Evolutionary conservation across 164 flowering plant species (phyloP).

Genomic region (Nymphaea thermarum): DNA sequence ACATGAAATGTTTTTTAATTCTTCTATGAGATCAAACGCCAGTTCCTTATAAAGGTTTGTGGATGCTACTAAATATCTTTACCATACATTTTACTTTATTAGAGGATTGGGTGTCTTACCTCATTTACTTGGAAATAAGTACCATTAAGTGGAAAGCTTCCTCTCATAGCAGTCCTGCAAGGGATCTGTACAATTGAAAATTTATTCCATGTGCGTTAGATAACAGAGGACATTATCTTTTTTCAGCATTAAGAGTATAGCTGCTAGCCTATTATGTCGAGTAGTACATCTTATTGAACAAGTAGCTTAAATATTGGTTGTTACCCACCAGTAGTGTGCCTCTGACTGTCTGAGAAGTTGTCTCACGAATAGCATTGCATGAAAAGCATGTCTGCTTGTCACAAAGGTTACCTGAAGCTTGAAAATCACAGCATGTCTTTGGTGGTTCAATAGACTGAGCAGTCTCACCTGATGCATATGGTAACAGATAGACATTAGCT

Average conservation of each 20-base stretch:
- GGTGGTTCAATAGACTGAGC: constrained; percentile 67
- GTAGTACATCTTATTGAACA: not conserved
- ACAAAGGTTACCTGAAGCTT: constrained; percentile 35
- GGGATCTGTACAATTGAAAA: constrained; percentile 49
- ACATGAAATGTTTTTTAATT: not conserved
- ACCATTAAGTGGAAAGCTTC: constrained; percentile 92
- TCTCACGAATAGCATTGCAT: constrained; percentile 64
- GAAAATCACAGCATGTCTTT: constrained; percentile 33
- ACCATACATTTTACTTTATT: too few species aligned
- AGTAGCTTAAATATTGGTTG: not conserved
- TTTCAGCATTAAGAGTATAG: not conserved
- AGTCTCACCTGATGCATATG: constrained; percentile 63
- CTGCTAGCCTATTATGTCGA: not conserved
- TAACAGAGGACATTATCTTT: too few species aligned
- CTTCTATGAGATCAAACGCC: too few species aligned
- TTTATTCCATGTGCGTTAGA: not conserved
- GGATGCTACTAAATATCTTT: not conserved
- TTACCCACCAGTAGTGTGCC: constrained; percentile 70
- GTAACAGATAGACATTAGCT: not conserved
- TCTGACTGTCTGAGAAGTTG: constrained; percentile 52
- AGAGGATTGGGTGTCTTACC: constrained; percentile 27
- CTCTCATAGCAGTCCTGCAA: constrained; percentile 85
- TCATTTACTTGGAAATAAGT: constrained; percentile 99
- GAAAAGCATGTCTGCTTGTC: constrained; percentile 47
- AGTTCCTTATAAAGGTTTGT: not conserved